Evolutionary conservation across 768 basidiomycete species (phyloP), one percentile per base, ranked within the genome.

Genomic region (Xanthoconium stramineum): DNA sequence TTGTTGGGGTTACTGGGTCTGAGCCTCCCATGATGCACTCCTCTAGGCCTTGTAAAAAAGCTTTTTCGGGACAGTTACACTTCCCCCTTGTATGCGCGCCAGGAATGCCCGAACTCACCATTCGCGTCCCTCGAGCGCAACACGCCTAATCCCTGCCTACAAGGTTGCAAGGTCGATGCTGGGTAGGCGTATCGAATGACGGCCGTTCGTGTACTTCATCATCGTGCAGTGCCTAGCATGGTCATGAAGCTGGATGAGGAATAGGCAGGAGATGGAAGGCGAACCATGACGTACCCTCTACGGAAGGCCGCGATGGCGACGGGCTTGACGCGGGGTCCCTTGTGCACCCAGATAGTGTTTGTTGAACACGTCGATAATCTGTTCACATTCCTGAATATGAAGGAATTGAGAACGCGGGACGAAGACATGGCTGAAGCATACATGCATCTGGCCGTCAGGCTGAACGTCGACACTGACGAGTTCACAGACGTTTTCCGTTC

Each of bases 281-380:
- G 45, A 24, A 48, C n/a, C 10, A 12, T 20, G 9, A 62, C 76
- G 51, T 55, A 87, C 90, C 86, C 73, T 90, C 87, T 57, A 89
- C 80, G 17, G 81, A 78, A n/a, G 85, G 83, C 59, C 90, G 86
- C 28, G 89, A 63, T n/a, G 78, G 77, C 24, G 24, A 24, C 24
- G 3, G 88, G 76, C 44, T 84, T 80, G 17, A 83, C 74, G 17
- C 72, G 78, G 19, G 92, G 78, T 39, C 82, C 78, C 19, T 70
- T 76, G 17, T 91, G 69, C 24, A 89, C 84, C 42, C 86, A 94
- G 79, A 63, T 88, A 89, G 64, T 81, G 76, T 65, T 90, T 91
- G 72, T 92, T 93, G 73, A 89, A 94, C 6, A 93, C 88, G 64
- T 83, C 93, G 57, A 94, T 86, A 8, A 83, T 78, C 91, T 83